These are phyloP conservation scores for Zygoascus biomembranicola DNA, from an alignment of 805 yeast species.

Conservation along the genomic window DNA sequence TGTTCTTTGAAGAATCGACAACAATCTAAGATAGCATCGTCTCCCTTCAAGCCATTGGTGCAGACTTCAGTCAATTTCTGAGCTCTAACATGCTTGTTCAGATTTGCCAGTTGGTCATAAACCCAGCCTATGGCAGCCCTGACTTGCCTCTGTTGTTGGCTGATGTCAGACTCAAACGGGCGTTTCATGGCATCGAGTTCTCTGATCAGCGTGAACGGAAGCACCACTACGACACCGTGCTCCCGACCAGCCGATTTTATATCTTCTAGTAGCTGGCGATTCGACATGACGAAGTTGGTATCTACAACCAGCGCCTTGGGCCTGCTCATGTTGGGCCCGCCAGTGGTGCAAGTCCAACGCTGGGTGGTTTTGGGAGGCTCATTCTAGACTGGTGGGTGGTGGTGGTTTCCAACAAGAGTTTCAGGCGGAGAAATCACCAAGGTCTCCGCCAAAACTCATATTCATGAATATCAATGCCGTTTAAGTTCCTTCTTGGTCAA, in stretches of 20 bases:
- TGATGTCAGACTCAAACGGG: conserved; percentile 25
- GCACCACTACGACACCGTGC: conserved; percentile 45
- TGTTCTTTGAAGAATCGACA: conserved; percentile 51
- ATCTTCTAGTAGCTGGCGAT: conserved; percentile 49
- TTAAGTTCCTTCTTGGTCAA: no score
- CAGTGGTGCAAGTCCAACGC: no score
- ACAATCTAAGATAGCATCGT: conserved; percentile 82
- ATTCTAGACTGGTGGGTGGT: no score
- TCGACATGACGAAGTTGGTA: conserved; percentile 74
- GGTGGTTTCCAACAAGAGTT: no score
- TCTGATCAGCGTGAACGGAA: conserved; percentile 61
- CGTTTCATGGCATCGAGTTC: conserved; percentile 83
- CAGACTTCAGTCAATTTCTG: conserved; percentile 53
- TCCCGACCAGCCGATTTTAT: conserved; percentile 34
- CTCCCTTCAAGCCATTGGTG: conserved; percentile 43
- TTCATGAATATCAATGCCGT: no score
- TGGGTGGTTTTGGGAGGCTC: no score
- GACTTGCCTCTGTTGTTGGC: conserved; percentile 29
- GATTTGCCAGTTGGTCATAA: conserved; percentile 47
- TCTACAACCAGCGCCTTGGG: conserved; percentile 54
- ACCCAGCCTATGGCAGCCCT: conserved; percentile 77
- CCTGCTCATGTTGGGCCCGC: neutral
- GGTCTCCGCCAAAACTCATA: no score
- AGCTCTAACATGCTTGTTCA: conserved; percentile 46
- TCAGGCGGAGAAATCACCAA: no score